Base-by-base conservation (phyloP, 106 monocot genomes). In the Dactylorhiza incarnata region DNA sequence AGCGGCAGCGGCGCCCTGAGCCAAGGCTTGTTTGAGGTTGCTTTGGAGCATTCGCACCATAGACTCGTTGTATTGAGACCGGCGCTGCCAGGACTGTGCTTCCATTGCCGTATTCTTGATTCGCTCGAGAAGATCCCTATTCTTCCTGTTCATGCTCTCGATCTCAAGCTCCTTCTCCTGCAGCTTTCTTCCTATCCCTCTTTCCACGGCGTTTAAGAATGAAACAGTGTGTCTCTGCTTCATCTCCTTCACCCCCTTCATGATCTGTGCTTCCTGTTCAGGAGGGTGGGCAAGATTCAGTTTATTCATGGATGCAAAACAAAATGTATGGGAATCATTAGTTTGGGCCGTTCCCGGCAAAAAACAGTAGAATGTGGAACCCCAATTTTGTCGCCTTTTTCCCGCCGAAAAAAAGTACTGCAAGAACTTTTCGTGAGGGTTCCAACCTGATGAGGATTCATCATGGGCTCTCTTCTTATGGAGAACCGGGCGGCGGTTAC, bases 81-180 rank as follows among this genome's bases (percentile, higher is more conserved):
- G 63, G 79, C 75, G 63, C 46, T 89, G 82, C 92, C 92, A 92
- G 19, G 86, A 76, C 74, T 89, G 83, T 65, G 81, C 84, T 46
- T 92, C 92, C 29, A 58, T 45, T 0, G 85, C 71, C 10, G 77
- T 74, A 46, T 83, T 76, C 74, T 85, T 82, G 59, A 89, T 81
- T 79, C 74, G 82, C 48, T 83, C 84, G 5, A 46, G 67, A 2
- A 92, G 85, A 16, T 89, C 86, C 45, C 67, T 80, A 69, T 89
- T 92, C 74, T 76, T 84, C 74, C 78, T 81, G 76, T 83, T 82
- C 59, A 88, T 84, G 25, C 45, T 68, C 51, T 83, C 88, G 4
- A 89, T 82, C 83, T 92, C 89, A 6, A 76, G 49, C n/a, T 92
- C 89, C 56, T 83, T 92, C 74, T 92, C 88, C 13, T 46, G 71